These are phyloP conservation scores for Xylariomycetidae sp. DNA, from an alignment of 2,329 filamentous ascomycete species.

Conservation along the genomic window DNA sequence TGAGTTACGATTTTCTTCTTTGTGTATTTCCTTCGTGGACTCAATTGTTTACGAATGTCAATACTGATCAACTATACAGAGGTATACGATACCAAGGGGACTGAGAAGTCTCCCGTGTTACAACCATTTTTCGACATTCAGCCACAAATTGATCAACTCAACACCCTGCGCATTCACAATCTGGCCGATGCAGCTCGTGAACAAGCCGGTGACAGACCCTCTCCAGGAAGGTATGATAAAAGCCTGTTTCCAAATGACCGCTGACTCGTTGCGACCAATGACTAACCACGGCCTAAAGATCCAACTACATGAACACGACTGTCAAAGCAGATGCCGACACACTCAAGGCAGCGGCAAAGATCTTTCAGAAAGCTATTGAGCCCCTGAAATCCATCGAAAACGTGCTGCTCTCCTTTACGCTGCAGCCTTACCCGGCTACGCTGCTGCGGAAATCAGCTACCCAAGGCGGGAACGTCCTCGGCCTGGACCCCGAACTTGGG, in stretches of 20 bases:
- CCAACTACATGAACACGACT: constrained; percentile 10
- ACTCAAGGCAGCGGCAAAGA: constrained; percentile 3
- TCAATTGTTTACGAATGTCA: neutral
- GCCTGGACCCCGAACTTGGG: constrained; percentile 4
- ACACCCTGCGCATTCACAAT: constrained; percentile 5
- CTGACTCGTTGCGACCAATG: too few species aligned
- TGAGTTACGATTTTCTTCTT: too few species aligned
- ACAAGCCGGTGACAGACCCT: constrained; percentile 4
- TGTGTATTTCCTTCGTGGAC: neutral
- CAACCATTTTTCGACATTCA: constrained; percentile 6
- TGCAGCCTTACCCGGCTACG: constrained; percentile 11
- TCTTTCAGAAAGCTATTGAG: constrained; percentile 1
- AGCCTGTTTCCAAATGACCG: too few species aligned
- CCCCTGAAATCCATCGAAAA: constrained; percentile 7
- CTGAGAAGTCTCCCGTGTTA: constrained; percentile 8
- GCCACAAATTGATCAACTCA: constrained; percentile 5
- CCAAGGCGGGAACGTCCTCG: constrained; percentile 8
- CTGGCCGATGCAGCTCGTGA: constrained; percentile 5
- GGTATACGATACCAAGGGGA: constrained; percentile 6
- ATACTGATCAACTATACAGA: too few species aligned
- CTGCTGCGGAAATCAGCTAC: constrained; percentile 2
- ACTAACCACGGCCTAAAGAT: too few species aligned
- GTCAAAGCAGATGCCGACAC: constrained; percentile 9
- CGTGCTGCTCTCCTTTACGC: constrained; percentile 8
- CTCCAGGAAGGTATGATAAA: neutral